These are phyloP conservation scores for Penicillium sp. DNA, from an alignment of 2,329 filamentous ascomycete genomes.

Conservation along the genomic window DNA sequence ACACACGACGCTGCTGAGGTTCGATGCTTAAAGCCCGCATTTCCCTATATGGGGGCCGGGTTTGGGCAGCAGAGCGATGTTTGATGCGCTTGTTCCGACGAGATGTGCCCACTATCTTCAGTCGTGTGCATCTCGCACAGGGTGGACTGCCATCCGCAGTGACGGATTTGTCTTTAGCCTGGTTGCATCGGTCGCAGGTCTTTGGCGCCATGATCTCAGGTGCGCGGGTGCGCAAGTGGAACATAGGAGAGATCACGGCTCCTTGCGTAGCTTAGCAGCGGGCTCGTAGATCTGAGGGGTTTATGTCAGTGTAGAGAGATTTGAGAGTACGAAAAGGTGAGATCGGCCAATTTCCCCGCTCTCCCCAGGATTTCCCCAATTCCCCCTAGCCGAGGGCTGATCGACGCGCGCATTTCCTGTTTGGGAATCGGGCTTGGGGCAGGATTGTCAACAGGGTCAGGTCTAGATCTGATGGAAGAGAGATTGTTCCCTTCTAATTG, in stretches of 20 bases:
- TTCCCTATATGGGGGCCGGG: conserved; percentile 13
- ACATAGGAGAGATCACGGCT: not conserved
- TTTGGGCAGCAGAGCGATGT: conserved; percentile 15
- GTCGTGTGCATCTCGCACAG: conserved; percentile 20
- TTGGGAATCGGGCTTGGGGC: not conserved
- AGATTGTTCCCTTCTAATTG: too few species aligned
- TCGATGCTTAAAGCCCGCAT: conserved; percentile 19
- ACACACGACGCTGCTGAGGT: conserved; percentile 1
- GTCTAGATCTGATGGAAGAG: too few species aligned
- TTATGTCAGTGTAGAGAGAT: conserved; percentile 1
- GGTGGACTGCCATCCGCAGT: conserved; percentile 15
- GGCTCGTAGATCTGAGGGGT: not conserved
- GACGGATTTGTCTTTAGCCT: conserved; percentile 20
- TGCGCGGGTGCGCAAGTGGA: conserved; percentile 32
- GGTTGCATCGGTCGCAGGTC: conserved; percentile 20
- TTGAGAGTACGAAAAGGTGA: not conserved
- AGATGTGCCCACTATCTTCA: conserved; percentile 19
- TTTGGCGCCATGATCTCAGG: conserved; percentile 17
- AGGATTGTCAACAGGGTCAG: not conserved
- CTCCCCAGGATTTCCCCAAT: conserved; percentile 13
- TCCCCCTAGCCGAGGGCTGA: conserved; percentile 4
- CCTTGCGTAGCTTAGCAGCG: not conserved
- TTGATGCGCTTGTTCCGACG: conserved; percentile 19
- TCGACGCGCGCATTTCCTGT: conserved; percentile 3
- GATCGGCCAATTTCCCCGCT: conserved; percentile 16